phyloP scores from a whole-genome alignment of 441 rosid genomes.

The Arabidopsis lyrata region DNA sequence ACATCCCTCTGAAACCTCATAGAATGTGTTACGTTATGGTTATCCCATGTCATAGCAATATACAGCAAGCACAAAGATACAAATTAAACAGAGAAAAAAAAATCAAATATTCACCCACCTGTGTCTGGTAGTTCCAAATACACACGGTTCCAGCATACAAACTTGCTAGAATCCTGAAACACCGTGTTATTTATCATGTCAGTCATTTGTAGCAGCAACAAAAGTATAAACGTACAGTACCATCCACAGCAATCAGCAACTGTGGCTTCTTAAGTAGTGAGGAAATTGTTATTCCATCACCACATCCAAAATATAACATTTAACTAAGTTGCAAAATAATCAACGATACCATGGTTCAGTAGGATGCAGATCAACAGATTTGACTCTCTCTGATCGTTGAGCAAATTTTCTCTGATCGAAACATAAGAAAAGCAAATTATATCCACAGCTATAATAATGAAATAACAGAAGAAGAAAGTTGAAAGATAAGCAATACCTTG shows the following conservation, averaged over 20 bases:
- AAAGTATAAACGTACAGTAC: conserved; percentile 1
- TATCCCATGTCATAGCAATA: not conserved
- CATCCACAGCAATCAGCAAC: conserved; percentile 4
- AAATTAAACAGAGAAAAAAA: conserved; percentile 5
- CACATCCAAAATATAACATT: not conserved
- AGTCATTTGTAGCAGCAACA: conserved; percentile 13
- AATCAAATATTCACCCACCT: conserved; percentile 50
- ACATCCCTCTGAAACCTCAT: conserved; percentile 1
- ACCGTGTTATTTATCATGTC: conserved; percentile 4
- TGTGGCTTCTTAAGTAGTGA: not conserved
- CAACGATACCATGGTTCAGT: conserved; percentile 82
- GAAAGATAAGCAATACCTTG: conserved; percentile 51
- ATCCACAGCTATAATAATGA: not conserved
- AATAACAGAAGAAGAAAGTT: not conserved
- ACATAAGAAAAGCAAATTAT: conserved; percentile 24
- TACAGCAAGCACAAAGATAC: not conserved
- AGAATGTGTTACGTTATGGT: not conserved
- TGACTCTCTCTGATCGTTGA: conserved; percentile 88
- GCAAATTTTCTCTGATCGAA: conserved; percentile 71
- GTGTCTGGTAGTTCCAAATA: conserved; percentile 87
- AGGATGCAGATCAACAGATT: conserved; percentile 89
- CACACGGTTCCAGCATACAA: conserved; percentile 80
- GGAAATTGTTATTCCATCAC: conserved; percentile 1
- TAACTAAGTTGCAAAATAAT: not conserved
- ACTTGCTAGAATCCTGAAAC: conserved; percentile 73